Evolutionary conservation across 371 early-diverging fungal species (phyloP).

Genomic region (Circinella umbellata): DNA sequence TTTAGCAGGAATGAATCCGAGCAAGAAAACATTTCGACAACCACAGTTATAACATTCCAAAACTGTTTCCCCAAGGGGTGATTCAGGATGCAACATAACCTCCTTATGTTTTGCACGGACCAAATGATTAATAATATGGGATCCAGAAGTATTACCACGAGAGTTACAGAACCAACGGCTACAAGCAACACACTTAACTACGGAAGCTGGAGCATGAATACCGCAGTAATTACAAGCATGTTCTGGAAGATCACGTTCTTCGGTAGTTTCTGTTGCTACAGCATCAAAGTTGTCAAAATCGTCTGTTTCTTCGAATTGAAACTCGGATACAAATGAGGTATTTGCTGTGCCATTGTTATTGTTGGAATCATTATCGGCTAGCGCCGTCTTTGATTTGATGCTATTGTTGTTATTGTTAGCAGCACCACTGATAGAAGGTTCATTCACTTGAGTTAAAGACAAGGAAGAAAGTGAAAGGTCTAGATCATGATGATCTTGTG

Average conservation of each 20-base stretch:
- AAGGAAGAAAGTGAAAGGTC: slow-evolving; percentile 42
- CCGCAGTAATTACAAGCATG: slow-evolving; percentile 97
- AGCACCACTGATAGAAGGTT: slow-evolving; percentile 17
- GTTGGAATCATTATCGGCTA: slow-evolving; percentile 19
- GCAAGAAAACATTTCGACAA: slow-evolving; percentile 92
- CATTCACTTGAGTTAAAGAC: slow-evolving; percentile 25
- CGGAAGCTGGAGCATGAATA: slow-evolving; percentile 86
- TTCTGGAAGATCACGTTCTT: slow-evolving; percentile 72
- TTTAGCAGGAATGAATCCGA: slow-evolving; percentile 98
- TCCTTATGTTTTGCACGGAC: slow-evolving; percentile 96
- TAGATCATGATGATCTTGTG: slow-evolving; percentile 31
- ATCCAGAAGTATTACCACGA: slow-evolving; percentile 89
- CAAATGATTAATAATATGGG: slow-evolving; percentile 96
- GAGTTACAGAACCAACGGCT: slow-evolving; percentile 98
- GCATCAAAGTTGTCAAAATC: slow-evolving; percentile 56
- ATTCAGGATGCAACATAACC: slow-evolving; percentile 89
- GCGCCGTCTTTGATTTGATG: slow-evolving; percentile 11
- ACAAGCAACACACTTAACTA: slow-evolving; percentile 95
- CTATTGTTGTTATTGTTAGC: slow-evolving; percentile 12
- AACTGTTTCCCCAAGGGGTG: slow-evolving; percentile 91
- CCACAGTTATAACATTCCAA: slow-evolving; percentile 98
- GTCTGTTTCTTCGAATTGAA: slow-evolving; percentile 55
- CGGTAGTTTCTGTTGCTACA: slow-evolving; percentile 28
- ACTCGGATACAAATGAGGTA: slow-evolving; percentile 36
- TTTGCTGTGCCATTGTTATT: slow-evolving; percentile 28